Evolutionary conservation across 345 rosid genomes (phyloP).

Genomic region (Sonneratia caseolaris): DNA sequence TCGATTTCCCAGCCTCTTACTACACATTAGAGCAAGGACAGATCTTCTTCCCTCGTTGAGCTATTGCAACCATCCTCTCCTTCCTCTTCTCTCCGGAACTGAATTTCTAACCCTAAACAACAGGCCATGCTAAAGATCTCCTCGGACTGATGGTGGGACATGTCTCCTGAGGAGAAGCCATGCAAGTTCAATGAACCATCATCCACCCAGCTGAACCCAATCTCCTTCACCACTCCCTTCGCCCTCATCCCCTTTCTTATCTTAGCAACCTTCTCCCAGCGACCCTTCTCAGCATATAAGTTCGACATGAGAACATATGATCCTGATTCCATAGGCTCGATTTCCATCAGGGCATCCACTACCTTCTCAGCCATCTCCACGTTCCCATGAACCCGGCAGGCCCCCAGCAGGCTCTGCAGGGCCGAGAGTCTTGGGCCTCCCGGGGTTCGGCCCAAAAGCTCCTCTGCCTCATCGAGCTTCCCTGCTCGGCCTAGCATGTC

Average conservation of each 20-base stretch:
- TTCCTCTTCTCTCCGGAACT: constrained; percentile 22
- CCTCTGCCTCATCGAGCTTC: constrained; percentile 61
- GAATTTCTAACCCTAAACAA: constrained; percentile 51
- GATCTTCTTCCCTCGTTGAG: not conserved
- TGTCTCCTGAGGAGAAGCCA: constrained; percentile 75
- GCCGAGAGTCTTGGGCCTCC: constrained; percentile 60
- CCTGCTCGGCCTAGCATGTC: constrained; percentile 88
- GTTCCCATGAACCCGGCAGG: constrained; percentile 65
- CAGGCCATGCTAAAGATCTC: constrained; percentile 49
- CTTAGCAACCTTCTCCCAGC: constrained; percentile 65
- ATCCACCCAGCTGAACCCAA: constrained; percentile 81
- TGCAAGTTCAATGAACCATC: constrained; percentile 38
- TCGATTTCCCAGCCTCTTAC: no score
- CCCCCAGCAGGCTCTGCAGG: constrained; percentile 77
- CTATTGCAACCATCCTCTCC: not conserved
- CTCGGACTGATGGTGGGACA: constrained; percentile 44
- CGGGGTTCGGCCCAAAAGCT: constrained; percentile 42
- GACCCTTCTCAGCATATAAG: constrained; percentile 71
- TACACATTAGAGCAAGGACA: not conserved
- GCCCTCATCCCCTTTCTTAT: constrained; percentile 59
- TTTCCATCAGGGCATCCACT: constrained; percentile 40
- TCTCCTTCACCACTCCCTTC: constrained; percentile 71
- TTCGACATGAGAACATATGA: constrained; percentile 75
- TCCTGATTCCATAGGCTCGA: constrained; percentile 62
- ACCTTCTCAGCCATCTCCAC: constrained; percentile 60